Conservation (phyloP, 2,329 filamentous ascomycete species). For the Colletotrichum sojae region DNA sequence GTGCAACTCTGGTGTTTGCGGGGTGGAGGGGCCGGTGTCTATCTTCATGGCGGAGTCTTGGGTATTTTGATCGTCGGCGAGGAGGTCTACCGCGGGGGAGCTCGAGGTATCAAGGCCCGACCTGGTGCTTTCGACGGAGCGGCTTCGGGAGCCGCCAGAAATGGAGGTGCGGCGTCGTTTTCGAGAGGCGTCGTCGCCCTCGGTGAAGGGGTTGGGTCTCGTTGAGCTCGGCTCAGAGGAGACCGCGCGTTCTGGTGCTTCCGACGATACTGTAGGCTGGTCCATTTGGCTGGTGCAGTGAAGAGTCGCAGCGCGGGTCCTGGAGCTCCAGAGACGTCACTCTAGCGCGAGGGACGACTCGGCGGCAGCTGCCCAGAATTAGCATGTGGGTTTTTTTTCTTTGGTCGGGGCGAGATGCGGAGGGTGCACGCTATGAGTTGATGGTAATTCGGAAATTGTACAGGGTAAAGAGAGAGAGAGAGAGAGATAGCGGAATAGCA, state of each 20-base stretch:
- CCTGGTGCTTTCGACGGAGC: constrained; percentile 62
- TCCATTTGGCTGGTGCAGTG: constrained; percentile 66
- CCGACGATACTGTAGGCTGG: constrained; percentile 63
- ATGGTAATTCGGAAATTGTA: constrained; percentile 40
- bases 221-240: constrained; percentile 75
- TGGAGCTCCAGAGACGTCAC: constrained; percentile 63
- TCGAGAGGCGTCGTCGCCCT: constrained; percentile 67
- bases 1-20: constrained; percentile 59
- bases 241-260: constrained; percentile 70
- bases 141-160: constrained; percentile 65
- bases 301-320: constrained; percentile 54
- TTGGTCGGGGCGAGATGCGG: constrained; percentile 38
- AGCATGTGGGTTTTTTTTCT: constrained; percentile 67
- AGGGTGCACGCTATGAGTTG: constrained; percentile 18
- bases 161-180: constrained; percentile 75
- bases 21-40: constrained; percentile 55
- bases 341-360: constrained; percentile 69
- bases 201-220: constrained; percentile 75
- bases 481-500: constrained; percentile 14
- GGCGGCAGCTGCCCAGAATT: constrained; percentile 66
- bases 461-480: constrained; percentile 34
- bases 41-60: constrained; percentile 56
- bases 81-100: constrained; percentile 47
- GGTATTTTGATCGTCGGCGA: constrained; percentile 45
- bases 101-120: constrained; percentile 51